These are phyloP conservation scores for Tetrapyrgos nigripes DNA, from an alignment of 1,284 basidiomycete species.

Conservation along the genomic window DNA sequence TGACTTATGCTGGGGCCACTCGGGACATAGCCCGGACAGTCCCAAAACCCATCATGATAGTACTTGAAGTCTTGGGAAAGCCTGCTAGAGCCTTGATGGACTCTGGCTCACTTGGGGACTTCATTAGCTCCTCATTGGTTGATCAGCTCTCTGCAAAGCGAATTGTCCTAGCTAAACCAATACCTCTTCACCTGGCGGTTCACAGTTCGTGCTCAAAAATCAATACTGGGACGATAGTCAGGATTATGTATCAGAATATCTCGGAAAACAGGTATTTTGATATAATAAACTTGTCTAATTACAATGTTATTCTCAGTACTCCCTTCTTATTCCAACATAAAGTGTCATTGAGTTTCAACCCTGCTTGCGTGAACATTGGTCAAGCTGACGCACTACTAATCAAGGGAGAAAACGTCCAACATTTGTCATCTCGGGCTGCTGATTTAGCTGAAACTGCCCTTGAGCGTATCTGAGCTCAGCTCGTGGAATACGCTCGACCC, in stretches of 20 bases:
- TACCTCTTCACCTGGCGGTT: conserved; percentile 25
- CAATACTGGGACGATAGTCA: no score
- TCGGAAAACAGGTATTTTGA: no score
- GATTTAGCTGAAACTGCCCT: conserved; percentile 9
- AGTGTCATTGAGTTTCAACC: conserved; percentile 30
- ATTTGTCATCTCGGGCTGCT: conserved; percentile 12
- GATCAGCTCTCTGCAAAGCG: conserved; percentile 36
- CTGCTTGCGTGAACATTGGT: conserved; percentile 23
- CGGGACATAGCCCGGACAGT: not conserved
- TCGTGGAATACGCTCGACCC: no score
- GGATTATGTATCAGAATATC: no score
- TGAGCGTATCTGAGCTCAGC: no score
- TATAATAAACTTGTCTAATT: conserved; percentile 26
- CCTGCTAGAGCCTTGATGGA: conserved; percentile 35
- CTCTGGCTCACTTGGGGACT: conserved; percentile 40
- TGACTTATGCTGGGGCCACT: no score
- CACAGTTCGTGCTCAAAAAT: conserved; percentile 24
- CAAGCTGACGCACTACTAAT: conserved; percentile 14
- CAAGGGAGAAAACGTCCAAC: conserved; percentile 12
- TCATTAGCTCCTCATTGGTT: conserved; percentile 38
- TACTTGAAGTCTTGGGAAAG: conserved; percentile 19
- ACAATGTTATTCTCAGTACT: conserved; percentile 35
- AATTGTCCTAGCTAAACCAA: conserved; percentile 23
- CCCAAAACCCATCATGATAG: not conserved
- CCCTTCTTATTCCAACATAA: conserved; percentile 35